Evolutionary conservation across 140 eudicot genomes (phyloP).

Genomic region (Oenanthe javanica): DNA sequence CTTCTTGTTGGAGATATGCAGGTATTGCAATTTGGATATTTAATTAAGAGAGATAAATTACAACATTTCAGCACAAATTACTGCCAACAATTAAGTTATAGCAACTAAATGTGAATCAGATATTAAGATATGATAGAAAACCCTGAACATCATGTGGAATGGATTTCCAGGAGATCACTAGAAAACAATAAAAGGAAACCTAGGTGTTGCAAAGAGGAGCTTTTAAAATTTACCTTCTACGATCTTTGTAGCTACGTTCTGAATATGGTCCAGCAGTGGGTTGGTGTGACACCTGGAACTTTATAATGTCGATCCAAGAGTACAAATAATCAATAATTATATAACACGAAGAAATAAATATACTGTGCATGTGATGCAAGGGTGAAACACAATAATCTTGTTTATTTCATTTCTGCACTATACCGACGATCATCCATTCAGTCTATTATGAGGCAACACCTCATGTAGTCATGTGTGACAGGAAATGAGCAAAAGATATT

Average conservation of each 20-base stretch:
- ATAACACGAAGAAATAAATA: neutral
- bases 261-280: conserved; percentile 20
- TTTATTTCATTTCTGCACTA: neutral
- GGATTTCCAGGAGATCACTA: neutral
- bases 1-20: neutral
- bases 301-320: conserved; percentile 11
- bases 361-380: neutral
- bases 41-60: neutral
- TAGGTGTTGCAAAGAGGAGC: neutral
- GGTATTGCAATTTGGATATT: neutral
- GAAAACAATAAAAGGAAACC: neutral
- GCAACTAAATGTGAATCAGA: neutral
- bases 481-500: neutral
- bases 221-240: conserved; percentile 35
- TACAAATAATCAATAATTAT: neutral
- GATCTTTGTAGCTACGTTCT: conserved; percentile 29
- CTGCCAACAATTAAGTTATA: neutral
- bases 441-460: conserved; percentile 30
- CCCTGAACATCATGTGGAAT: neutral
- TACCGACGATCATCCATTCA: conserved; percentile 20
- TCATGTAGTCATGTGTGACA: conserved; percentile 35
- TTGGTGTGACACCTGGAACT: conserved; percentile 48
- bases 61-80: neutral
- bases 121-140: neutral
- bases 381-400: neutral